Conservation (phyloP, 2,329 filamentous ascomycete species). For the Penicillium aurantiogriseum region DNA sequence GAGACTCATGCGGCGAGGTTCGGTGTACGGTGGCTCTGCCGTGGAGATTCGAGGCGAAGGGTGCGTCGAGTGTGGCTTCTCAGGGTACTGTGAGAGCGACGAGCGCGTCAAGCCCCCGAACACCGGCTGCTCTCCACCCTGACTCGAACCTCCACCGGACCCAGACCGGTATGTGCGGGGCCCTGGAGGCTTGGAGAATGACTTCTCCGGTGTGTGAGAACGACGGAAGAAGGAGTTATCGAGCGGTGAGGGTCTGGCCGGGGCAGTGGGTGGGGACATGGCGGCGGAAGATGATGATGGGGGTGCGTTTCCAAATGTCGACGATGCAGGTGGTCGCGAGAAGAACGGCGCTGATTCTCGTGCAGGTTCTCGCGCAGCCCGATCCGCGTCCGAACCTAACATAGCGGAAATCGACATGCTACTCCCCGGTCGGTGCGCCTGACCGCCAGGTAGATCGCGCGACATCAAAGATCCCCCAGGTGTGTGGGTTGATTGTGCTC, state of each 20-base stretch:
- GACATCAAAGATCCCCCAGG: conserved; percentile 43
- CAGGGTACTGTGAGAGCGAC: conserved; percentile 34
- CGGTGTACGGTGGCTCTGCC: conserved; percentile 34
- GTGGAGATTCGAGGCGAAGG: conserved; percentile 37
- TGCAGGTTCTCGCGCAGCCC: conserved; percentile 46
- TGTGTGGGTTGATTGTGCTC: conserved; percentile 40
- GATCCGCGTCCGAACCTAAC: conserved; percentile 57
- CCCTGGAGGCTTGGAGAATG: conserved; percentile 50
- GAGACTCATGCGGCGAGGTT: conserved; percentile 44
- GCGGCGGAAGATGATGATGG: conserved; percentile 35
- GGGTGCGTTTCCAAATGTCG: conserved; percentile 35
- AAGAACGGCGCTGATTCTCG: conserved; percentile 47
- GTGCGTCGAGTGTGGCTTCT: conserved; percentile 36
- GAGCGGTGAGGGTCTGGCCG: conserved; percentile 46
- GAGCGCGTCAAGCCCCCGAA: conserved; percentile 33
- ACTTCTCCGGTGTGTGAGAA: conserved; percentile 71
- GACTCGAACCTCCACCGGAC: conserved; percentile 33
- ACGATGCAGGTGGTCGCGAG: conserved; percentile 45
- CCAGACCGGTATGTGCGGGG: conserved; percentile 39
- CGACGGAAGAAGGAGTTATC: conserved; percentile 64
- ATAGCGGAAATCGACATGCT: conserved; percentile 76
- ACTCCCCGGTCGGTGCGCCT: conserved; percentile 57
- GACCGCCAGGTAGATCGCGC: conserved; percentile 56
- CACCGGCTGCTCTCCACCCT: conserved; percentile 32
- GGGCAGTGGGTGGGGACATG: conserved; percentile 46